Conservation (phyloP, 805 yeast species). For the Candida lessepsii region DNA sequence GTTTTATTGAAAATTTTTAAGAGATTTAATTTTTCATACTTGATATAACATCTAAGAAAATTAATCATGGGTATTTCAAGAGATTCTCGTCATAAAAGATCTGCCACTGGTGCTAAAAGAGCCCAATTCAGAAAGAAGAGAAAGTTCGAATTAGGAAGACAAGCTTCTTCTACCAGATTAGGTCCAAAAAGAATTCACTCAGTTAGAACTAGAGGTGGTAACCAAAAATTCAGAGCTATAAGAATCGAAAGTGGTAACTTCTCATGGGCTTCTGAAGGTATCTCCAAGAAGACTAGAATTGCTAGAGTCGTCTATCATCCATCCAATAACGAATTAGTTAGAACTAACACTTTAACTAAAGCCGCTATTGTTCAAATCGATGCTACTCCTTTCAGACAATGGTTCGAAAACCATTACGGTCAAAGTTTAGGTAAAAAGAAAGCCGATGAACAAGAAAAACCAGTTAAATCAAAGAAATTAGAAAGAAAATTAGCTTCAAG, state of each 20-base stretch:
- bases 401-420: constrained; percentile 99
- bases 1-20: constrained; percentile 6
- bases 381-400: constrained; percentile 99
- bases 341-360: constrained; percentile 99
- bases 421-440: constrained; percentile 74
- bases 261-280: constrained; percentile 99
- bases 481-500: constrained; percentile 94
- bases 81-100: constrained; percentile 99
- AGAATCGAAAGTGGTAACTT: constrained; percentile 99
- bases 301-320: constrained; percentile 98
- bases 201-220: constrained; percentile 99
- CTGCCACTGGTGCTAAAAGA: constrained; percentile 99
- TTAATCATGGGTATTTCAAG: constrained; percentile 98
- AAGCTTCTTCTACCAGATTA: constrained; percentile 98
- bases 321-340: constrained; percentile 98
- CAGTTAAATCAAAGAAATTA: constrained; percentile 70
- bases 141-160: constrained; percentile 99
- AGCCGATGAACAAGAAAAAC: constrained; percentile 51
- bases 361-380: constrained; percentile 98
- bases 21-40: constrained; percentile 5
- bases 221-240: constrained; percentile 99
- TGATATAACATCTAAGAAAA: constrained; percentile 5
- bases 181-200: constrained; percentile 98
- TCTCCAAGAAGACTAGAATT: constrained; percentile 98
- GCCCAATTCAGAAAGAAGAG: constrained; percentile 99